Conservation (phyloP, 768 basidiomycete species). For the Panellus pusillus region DNA sequence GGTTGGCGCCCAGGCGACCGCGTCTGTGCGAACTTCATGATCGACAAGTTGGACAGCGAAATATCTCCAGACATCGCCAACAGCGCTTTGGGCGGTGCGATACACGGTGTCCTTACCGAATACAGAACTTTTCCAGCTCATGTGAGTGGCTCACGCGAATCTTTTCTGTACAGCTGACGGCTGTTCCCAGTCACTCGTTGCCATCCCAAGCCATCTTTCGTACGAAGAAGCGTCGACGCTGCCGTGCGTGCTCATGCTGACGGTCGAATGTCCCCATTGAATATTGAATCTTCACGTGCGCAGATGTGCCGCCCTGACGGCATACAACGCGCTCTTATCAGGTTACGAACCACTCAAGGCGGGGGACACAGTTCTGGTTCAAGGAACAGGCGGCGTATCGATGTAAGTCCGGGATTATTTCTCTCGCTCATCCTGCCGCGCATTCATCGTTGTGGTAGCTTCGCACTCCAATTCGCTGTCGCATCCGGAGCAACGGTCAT, state of each 20-base stretch:
- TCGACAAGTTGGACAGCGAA: constrained; percentile 50
- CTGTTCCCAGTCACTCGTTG: constrained; percentile 42
- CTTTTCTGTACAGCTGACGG: background rate
- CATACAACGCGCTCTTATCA: constrained; percentile 44
- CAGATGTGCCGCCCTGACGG: constrained; percentile 47
- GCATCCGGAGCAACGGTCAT: constrained; percentile 51
- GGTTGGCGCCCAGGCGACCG: constrained; percentile 57
- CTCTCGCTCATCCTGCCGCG: background rate
- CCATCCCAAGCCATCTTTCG: constrained; percentile 54
- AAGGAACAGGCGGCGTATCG: constrained; percentile 47
- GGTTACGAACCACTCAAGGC: constrained; percentile 39
- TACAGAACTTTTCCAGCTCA: constrained; percentile 52
- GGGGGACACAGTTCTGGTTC: constrained; percentile 48
- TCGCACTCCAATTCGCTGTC: constrained; percentile 49
- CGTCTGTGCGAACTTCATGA: constrained; percentile 53
- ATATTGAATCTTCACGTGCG: background rate
- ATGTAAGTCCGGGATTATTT: constrained; percentile 24
- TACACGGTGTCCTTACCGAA: constrained; percentile 54
- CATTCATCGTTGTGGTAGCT: constrained; percentile 31
- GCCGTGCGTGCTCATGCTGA: too few relatives aligned
- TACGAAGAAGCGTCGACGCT: constrained; percentile 50
- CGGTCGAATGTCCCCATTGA: too few relatives aligned
- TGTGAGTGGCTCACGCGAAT: constrained; percentile 21
- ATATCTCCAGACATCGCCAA: constrained; percentile 23
- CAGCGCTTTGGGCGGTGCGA: constrained; percentile 40